These are phyloP conservation scores for Haematococcus lacustris DNA, from an alignment of 139 green algal genomes.

Conservation along the genomic window DNA sequence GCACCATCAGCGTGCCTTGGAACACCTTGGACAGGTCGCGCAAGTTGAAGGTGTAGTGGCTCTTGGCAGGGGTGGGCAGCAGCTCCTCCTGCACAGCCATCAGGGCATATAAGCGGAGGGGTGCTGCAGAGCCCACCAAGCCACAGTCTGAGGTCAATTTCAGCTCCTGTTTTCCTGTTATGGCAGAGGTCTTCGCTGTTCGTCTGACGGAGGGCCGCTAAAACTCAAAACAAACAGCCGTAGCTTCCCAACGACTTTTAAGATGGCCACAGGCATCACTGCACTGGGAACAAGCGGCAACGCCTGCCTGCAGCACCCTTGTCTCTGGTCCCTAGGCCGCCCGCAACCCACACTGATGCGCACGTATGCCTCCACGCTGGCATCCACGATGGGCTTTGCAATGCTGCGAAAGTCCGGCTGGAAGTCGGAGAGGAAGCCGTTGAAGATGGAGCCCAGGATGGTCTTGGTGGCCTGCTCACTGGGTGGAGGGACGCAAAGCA, in stretches of 20 bases:
- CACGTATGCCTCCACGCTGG: constrained; percentile 62
- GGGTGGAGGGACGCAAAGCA: constrained; percentile 67
- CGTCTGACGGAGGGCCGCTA: too few species aligned
- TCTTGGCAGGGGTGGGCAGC: constrained; percentile 68
- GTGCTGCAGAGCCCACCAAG: too few species aligned
- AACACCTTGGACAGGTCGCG: constrained; percentile 76
- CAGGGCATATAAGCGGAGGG: too few species aligned
- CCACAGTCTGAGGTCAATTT: too few species aligned
- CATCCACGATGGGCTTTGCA: constrained; percentile 49
- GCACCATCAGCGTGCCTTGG: constrained; percentile 70
- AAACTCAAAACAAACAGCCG: too few species aligned
- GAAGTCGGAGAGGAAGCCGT: constrained; percentile 69
- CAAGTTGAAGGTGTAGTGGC: constrained; percentile 83
- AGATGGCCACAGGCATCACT: too few species aligned
- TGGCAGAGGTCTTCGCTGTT: too few species aligned
- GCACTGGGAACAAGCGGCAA: too few species aligned
- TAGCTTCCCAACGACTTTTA: too few species aligned
- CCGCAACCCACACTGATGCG: constrained; percentile 23
- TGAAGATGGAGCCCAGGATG: constrained; percentile 71
- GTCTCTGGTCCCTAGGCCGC: too few species aligned
- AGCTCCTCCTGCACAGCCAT: constrained; percentile 60
- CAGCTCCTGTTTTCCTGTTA: too few species aligned
- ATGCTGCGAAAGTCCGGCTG: constrained; percentile 38
- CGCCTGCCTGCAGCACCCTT: too few species aligned
- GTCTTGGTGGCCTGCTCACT: constrained; percentile 54